Evolutionary conservation across 805 yeast genomes (phyloP).

Genomic region (Lachancea quebecensis): DNA sequence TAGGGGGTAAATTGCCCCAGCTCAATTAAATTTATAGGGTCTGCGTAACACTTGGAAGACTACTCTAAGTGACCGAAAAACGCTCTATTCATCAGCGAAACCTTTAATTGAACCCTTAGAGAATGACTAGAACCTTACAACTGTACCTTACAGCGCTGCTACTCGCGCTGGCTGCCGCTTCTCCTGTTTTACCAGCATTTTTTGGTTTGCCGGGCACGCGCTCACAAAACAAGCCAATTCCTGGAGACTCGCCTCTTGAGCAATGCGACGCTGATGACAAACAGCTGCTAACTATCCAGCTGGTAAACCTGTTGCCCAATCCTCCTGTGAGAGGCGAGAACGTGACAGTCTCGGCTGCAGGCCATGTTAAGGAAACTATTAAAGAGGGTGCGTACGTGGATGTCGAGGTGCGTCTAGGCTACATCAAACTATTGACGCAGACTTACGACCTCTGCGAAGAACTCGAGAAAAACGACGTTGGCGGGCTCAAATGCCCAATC

Average conservation of each 20-base stretch:
- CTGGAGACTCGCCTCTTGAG: slow-evolving; percentile 83
- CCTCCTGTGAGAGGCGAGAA: slow-evolving; percentile 87
- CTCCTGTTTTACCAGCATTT: slow-evolving; percentile 4
- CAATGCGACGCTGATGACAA: slow-evolving; percentile 60
- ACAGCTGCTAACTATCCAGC: slow-evolving; percentile 58
- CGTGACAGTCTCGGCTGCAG: slow-evolving; percentile 72
- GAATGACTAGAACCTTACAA: neutral
- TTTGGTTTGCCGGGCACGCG: slow-evolving; percentile 15
- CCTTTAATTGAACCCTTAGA: neutral
- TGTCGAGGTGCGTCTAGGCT: slow-evolving; percentile 88
- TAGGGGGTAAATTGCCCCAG: too few relatives aligned
- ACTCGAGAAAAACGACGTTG: slow-evolving; percentile 63
- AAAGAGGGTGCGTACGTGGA: slow-evolving; percentile 90
- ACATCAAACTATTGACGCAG: slow-evolving; percentile 78
- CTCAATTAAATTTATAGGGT: too few relatives aligned
- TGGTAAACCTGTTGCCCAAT: slow-evolving; percentile 64
- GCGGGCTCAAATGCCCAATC: slow-evolving; percentile 68
- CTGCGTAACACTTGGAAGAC: too few relatives aligned
- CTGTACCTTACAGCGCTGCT: slow-evolving; percentile 1
- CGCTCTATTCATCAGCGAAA: neutral
- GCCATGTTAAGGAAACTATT: slow-evolving; percentile 47
- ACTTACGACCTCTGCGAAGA: slow-evolving; percentile 92
- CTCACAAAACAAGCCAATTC: slow-evolving; percentile 51
- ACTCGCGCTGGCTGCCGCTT: slow-evolving; percentile 4
- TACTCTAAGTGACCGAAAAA: neutral